phyloP scores from a whole-genome alignment of 2,329 filamentous ascomycete species.

The Colletotrichum australisinense region DNA sequence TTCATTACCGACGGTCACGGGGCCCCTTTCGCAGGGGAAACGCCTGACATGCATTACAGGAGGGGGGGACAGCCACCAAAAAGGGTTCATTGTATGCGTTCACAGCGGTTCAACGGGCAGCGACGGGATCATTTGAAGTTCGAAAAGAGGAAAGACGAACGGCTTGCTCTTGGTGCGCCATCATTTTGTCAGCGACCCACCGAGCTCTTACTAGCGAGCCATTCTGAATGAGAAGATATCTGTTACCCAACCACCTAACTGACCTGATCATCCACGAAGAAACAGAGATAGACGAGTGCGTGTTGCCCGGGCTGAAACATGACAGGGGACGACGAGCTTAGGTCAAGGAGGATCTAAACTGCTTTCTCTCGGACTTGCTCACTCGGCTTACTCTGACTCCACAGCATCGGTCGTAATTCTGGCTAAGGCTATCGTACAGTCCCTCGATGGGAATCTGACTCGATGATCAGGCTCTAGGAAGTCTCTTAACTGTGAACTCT shows the following conservation, averaged over 20 bases:
- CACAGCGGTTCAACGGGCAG: neutral
- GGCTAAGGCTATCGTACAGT: neutral
- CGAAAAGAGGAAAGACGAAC: neutral
- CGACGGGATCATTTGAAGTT: neutral
- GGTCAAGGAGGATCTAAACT: neutral
- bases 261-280: neutral
- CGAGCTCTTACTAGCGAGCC: constrained; percentile 4
- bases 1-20: constrained; percentile 18
- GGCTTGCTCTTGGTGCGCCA: neutral
- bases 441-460: constrained; percentile 9
- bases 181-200: neutral
- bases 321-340: neutral
- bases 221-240: constrained; percentile 8
- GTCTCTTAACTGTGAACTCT: neutral
- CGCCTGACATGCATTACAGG: constrained; percentile 20
- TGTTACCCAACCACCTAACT: neutral
- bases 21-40: neutral
- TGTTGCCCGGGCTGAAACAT: constrained; percentile 24
- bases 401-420: constrained; percentile 1
- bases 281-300: neutral
- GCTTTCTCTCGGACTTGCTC: constrained; percentile 10
- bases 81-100: constrained; percentile 4
- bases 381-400: neutral
- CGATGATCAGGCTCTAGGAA: neutral
- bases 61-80: constrained; percentile 1